Evolutionary conservation across 805 yeast species (phyloP).

Genomic region (Metschnikowia gelsemii): DNA sequence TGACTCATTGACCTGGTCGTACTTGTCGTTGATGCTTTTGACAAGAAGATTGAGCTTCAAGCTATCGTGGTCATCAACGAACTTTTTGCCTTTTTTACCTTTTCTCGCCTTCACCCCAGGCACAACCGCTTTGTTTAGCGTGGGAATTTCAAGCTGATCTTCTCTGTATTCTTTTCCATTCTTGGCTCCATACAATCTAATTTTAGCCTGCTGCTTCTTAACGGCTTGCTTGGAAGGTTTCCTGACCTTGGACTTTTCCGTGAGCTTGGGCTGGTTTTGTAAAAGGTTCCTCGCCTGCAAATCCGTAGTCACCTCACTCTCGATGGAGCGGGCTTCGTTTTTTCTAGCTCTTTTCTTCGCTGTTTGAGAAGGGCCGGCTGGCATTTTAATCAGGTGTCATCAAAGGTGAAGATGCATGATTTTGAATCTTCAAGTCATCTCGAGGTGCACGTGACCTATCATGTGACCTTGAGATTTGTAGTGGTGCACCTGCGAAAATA

Average conservation of each 20-base stretch:
- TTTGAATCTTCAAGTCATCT: slow-evolving; percentile 10
- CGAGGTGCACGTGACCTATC: slow-evolving; percentile 6
- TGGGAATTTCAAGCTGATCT: slow-evolving; percentile 76
- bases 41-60: slow-evolving; percentile 66
- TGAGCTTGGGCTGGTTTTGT: slow-evolving; percentile 55
- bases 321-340: slow-evolving; percentile 55
- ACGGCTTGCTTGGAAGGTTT: slow-evolving; percentile 51
- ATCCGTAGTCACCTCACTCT: slow-evolving; percentile 66
- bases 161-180: slow-evolving; percentile 62
- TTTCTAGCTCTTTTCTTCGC: slow-evolving; percentile 55
- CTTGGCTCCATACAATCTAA: slow-evolving; percentile 67
- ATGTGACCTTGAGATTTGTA: neutral
- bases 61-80: slow-evolving; percentile 67
- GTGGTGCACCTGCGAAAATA: neutral
- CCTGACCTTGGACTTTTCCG: slow-evolving; percentile 55
- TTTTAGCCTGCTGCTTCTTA: slow-evolving; percentile 64
- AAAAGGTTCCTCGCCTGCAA: slow-evolving; percentile 67
- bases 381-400: slow-evolving; percentile 39
- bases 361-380: slow-evolving; percentile 58
- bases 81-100: slow-evolving; percentile 88
- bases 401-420: neutral
- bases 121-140: slow-evolving; percentile 73
- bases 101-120: slow-evolving; percentile 77
- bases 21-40: slow-evolving; percentile 76
- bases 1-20: slow-evolving; percentile 77